These are phyloP conservation scores for Pyrenopolyporus hunteri DNA, from an alignment of 495 filamentous ascomycete genomes.

Conservation along the genomic window DNA sequence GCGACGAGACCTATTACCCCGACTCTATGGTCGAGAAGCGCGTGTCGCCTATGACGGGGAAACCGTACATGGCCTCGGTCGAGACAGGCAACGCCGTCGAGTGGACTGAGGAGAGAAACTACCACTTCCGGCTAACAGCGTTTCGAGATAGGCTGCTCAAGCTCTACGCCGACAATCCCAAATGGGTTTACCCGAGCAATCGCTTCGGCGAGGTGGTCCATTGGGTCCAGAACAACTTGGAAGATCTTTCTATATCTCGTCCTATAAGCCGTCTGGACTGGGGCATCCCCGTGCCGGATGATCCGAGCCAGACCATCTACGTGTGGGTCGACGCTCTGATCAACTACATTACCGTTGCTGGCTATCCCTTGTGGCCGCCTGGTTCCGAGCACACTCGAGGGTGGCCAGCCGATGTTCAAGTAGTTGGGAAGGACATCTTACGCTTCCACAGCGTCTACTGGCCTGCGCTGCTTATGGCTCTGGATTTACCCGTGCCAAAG, in stretches of 20 bases:
- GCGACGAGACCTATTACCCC: constrained; percentile 96
- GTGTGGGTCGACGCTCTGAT: constrained; percentile 97
- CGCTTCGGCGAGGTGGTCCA: constrained; percentile 73
- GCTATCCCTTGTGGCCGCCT: constrained; percentile 77
- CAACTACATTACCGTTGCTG: constrained; percentile 87
- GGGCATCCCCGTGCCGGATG: constrained; percentile 89
- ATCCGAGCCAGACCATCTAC: constrained; percentile 89
- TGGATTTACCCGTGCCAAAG: constrained; percentile 82
- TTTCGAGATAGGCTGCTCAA: constrained; percentile 76
- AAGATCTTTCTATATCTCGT: constrained; percentile 88
- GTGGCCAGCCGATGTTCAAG: constrained; percentile 92
- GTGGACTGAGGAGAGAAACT: constrained; percentile 92
- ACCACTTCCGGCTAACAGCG: constrained; percentile 89
- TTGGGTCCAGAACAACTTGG: constrained; percentile 71
- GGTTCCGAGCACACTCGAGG: constrained; percentile 60
- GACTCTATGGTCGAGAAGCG: constrained; percentile 72
- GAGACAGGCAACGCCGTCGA: constrained; percentile 94
- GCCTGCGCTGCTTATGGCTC: constrained; percentile 92
- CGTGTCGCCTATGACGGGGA: constrained; percentile 78
- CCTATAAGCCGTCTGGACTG: constrained; percentile 78
- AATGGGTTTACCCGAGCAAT: constrained; percentile 69
- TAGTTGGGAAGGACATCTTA: constrained; percentile 95
- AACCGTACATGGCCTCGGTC: constrained; percentile 78
- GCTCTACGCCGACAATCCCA: constrained; percentile 74
- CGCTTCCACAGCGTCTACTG: constrained; percentile 98